Conservation (phyloP, 202 grass and related monocot genomes). For the Alloteropsis angusta region DNA sequence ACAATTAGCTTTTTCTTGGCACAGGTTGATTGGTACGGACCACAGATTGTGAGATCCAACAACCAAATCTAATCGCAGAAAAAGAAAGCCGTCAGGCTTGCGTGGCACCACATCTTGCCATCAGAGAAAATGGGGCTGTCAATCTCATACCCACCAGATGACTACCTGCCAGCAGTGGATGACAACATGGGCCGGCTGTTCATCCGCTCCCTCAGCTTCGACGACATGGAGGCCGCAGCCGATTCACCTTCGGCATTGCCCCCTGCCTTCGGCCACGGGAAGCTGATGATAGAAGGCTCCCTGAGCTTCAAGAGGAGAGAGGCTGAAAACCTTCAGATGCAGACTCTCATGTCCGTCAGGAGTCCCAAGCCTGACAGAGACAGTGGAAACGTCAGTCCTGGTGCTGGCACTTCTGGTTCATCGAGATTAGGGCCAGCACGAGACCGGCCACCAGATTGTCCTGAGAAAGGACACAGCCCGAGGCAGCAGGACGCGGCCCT, state of each 20-base stretch:
- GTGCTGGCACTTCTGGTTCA: not conserved
- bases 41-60: conserved; percentile 12
- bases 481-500: conserved; percentile 64
- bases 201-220: conserved; percentile 47
- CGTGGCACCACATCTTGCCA: conserved; percentile 17
- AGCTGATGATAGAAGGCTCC: conserved; percentile 39
- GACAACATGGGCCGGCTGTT: conserved; percentile 50
- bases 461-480: conserved; percentile 18
- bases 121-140: conserved; percentile 44
- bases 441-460: conserved; percentile 12
- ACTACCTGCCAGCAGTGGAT: conserved; percentile 37
- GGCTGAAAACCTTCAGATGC: conserved; percentile 27
- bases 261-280: conserved; percentile 20
- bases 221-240: conserved; percentile 27
- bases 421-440: conserved; percentile 24
- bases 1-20: not conserved
- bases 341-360: conserved; percentile 32
- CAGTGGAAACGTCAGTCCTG: not conserved
- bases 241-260: conserved; percentile 33
- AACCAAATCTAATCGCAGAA: not conserved
- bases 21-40: not conserved
- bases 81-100: not conserved
- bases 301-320: conserved; percentile 55
- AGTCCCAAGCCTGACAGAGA: conserved; percentile 23
- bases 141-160: conserved; percentile 49